phyloP scores from a whole-genome alignment of 768 basidiomycete species.

The Pisolithus tinctorius region DNA sequence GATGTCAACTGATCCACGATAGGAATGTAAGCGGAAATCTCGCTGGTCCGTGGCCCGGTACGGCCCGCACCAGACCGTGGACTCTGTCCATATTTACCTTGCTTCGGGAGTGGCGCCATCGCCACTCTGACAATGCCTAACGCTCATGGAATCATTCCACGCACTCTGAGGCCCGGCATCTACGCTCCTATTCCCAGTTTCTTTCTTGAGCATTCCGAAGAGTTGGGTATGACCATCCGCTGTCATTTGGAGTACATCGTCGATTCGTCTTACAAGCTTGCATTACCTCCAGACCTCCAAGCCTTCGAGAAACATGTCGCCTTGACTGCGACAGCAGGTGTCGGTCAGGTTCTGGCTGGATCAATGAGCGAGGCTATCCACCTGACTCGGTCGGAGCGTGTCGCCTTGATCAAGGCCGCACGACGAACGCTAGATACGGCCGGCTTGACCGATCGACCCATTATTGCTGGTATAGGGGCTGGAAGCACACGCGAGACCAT shows the following conservation, averaged over 20 bases:
- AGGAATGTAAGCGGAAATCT: no score
- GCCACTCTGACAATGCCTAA: constrained; percentile 34
- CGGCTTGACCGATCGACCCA: constrained; percentile 50
- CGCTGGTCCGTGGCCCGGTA: neutral
- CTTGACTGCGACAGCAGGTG: constrained; percentile 57
- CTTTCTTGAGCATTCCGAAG: constrained; percentile 68
- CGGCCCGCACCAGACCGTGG: neutral
- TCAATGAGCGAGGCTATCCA: constrained; percentile 87
- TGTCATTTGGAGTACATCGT: constrained; percentile 11
- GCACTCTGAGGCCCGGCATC: constrained; percentile 67
- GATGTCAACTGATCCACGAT: no score
- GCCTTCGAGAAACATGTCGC: constrained; percentile 64
- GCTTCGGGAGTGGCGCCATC: neutral
- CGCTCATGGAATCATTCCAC: constrained; percentile 24
- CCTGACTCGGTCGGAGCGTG: constrained; percentile 60
- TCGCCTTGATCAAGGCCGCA: constrained; percentile 54
- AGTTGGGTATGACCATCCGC: constrained; percentile 56
- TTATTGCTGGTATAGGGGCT: constrained; percentile 79
- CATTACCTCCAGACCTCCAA: constrained; percentile 41
- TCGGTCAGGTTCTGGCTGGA: constrained; percentile 67
- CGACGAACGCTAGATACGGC: constrained; percentile 66
- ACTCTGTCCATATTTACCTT: neutral
- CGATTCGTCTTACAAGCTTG: constrained; percentile 3
- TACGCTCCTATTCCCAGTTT: constrained; percentile 86
- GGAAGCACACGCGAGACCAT: constrained; percentile 82